Percentiles rank a stretch among this genome's conserved stretches.
These are phyloP conservation scores for Clitoria ternatea DNA, from an alignment of 306 rosid species.

Conservation along the genomic window DNA sequence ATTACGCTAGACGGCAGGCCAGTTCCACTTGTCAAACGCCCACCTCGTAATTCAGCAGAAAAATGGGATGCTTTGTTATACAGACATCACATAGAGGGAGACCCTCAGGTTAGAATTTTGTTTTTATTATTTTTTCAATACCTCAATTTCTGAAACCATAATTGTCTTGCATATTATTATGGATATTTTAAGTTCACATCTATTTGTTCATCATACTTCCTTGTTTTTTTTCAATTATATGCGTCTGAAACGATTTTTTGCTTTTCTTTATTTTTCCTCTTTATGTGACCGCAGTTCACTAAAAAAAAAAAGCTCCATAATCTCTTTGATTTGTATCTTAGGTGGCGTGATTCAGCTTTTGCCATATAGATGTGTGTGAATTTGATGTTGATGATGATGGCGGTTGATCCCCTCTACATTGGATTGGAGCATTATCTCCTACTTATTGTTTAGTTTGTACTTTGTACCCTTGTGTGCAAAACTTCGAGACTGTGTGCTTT, in stretches of 20 bases:
- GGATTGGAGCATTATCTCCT: not conserved
- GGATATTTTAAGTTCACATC: not conserved
- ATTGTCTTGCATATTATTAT: not conserved
- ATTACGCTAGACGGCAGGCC: conserved; percentile 51
- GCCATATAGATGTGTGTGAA: not conserved
- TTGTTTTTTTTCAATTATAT: too few species aligned
- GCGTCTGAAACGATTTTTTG: too few species aligned
- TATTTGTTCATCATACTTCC: not conserved
- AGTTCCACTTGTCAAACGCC: conserved; percentile 78
- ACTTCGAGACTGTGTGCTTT: too few species aligned
- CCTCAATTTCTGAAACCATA: not conserved
- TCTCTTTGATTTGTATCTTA: too few species aligned
- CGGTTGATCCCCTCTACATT: not conserved
- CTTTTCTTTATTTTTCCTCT: too few species aligned
- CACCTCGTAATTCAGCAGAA: conserved; percentile 73
- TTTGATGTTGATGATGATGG: not conserved
- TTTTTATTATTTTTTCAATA: too few species aligned
- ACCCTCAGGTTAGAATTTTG: conserved; percentile 61
- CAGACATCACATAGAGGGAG: conserved; percentile 63
- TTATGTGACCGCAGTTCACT: not conserved
- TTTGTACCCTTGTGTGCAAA: not conserved
- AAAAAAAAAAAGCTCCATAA: too few species aligned
- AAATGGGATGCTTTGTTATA: conserved; percentile 91
- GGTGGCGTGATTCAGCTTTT: not conserved
- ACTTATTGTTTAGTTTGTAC: not conserved